phyloP scores from a whole-genome alignment of 306 rosid species.

The Inga oerstediana region DNA sequence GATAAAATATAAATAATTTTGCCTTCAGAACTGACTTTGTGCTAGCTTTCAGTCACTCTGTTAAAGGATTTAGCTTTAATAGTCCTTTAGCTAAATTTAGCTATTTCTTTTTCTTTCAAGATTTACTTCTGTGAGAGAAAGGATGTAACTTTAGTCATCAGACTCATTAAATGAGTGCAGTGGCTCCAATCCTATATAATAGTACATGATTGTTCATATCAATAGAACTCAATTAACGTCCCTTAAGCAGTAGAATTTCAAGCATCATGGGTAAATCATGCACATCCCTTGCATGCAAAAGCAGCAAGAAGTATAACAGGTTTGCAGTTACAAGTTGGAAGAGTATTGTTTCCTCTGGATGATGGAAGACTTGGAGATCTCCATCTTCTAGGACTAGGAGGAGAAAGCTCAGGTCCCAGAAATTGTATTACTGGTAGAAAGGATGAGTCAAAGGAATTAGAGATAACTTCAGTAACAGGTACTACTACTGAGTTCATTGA shows the following conservation, averaged over 20 bases:
- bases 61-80: no score
- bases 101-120: no score
- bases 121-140: no score
- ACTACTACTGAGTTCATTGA: background rate
- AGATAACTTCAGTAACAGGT: slow-evolving; percentile 34
- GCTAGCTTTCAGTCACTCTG: no score
- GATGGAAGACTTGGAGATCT: slow-evolving; percentile 91
- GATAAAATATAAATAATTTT: no score
- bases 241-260: slow-evolving; percentile 23
- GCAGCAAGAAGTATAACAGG: slow-evolving; percentile 79
- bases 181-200: no score
- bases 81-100: no score
- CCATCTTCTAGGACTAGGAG: slow-evolving; percentile 74
- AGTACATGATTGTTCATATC: no score
- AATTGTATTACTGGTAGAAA: slow-evolving; percentile 75
- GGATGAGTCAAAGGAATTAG: slow-evolving; percentile 65
- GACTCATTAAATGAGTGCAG: no score
- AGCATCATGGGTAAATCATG: slow-evolving; percentile 72
- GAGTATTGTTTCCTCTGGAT: slow-evolving; percentile 64
- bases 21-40: no score
- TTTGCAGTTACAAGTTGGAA: slow-evolving; percentile 68
- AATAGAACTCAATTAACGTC: no score
- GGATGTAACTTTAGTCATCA: background rate
- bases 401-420: slow-evolving; percentile 74
- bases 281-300: slow-evolving; percentile 75